These are phyloP conservation scores for Caulochytrium protostelioides DNA, from an alignment of 371 early-diverging fungal genomes.

Conservation along the genomic window DNA sequence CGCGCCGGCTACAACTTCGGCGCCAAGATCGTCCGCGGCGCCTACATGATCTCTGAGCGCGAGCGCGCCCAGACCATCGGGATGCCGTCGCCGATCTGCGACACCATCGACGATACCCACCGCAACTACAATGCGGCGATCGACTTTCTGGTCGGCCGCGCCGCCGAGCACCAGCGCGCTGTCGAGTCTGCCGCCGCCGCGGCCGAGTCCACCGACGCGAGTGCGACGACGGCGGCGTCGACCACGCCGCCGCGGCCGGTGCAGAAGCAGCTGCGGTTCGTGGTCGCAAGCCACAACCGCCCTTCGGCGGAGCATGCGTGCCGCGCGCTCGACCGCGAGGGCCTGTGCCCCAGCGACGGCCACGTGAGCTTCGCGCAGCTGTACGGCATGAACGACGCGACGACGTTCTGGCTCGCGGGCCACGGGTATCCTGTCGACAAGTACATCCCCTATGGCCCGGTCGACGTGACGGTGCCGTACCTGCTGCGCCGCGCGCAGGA, in stretches of 20 bases:
- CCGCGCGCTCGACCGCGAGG: slow-evolving; percentile 3
- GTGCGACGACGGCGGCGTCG: background rate
- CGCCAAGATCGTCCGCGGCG: slow-evolving; percentile 78
- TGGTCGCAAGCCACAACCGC: slow-evolving; percentile 83
- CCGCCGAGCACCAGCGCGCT: slow-evolving; percentile 8
- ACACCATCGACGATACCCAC: slow-evolving; percentile 62
- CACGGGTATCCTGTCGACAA: slow-evolving; percentile 62
- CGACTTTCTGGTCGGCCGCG: slow-evolving; percentile 38
- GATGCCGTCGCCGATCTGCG: slow-evolving; percentile 58
- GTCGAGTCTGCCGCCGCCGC: slow-evolving; percentile 3
- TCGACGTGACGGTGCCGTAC: slow-evolving; percentile 78
- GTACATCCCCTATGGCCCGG: slow-evolving; percentile 82
- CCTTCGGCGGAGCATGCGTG: slow-evolving; percentile 46
- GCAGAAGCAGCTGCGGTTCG: slow-evolving; percentile 45
- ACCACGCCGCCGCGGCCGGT: slow-evolving; percentile 1
- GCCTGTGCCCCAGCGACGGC: slow-evolving; percentile 21
- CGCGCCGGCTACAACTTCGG: slow-evolving; percentile 56
- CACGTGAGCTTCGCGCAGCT: slow-evolving; percentile 83
- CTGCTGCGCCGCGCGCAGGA: slow-evolving; percentile 86
- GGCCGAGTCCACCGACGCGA: background rate
- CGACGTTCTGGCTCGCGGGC: slow-evolving; percentile 49
- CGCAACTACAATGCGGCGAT: slow-evolving; percentile 59
- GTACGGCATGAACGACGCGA: slow-evolving; percentile 68
- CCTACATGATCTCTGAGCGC: slow-evolving; percentile 68
- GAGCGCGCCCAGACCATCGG: slow-evolving; percentile 46